Evolutionary conservation across 495 filamentous ascomycete genomes (phyloP).

Genomic region (Talaromyces adpressus): DNA sequence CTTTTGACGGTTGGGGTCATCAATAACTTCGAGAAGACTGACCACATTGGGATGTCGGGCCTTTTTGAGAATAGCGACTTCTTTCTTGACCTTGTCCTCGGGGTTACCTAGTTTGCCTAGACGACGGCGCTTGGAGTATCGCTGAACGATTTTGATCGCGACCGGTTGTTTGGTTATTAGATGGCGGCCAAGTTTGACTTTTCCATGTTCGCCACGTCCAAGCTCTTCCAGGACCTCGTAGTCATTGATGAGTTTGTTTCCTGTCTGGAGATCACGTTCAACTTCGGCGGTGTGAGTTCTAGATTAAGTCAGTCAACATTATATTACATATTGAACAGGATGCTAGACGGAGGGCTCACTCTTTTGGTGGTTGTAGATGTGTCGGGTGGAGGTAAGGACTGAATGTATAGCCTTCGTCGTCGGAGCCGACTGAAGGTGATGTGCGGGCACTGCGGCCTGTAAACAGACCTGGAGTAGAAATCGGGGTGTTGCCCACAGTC

Average conservation of each 20-base stretch:
- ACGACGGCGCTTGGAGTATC: constrained; percentile 86
- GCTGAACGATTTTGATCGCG: constrained; percentile 96
- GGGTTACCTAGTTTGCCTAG: constrained; percentile 71
- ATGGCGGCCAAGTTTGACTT: constrained; percentile 89
- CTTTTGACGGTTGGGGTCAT: constrained; percentile 91
- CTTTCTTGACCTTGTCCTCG: constrained; percentile 90
- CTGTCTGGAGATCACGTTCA: constrained; percentile 78
- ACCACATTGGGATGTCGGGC: constrained; percentile 94
- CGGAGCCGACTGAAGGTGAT: constrained; percentile 36
- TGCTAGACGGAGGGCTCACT: constrained; percentile 29
- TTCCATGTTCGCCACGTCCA: constrained; percentile 90
- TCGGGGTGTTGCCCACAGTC: constrained; percentile 59
- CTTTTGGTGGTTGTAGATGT: constrained; percentile 55
- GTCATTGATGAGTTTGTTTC: constrained; percentile 91
- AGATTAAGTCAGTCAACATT: constrained; percentile 4
- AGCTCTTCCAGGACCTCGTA: constrained; percentile 96
- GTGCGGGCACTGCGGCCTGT: constrained; percentile 38
- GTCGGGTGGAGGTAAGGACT: constrained; percentile 61
- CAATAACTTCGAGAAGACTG: constrained; percentile 91
- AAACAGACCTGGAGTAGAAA: constrained; percentile 64
- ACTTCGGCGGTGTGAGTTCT: constrained; percentile 84
- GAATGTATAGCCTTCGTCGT: constrained; percentile 36
- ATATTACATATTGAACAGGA: neutral
- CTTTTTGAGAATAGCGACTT: constrained; percentile 98
- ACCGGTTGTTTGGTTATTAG: constrained; percentile 70